A percentile compares a stretch with the other conserved stretches of the same genome.
Evolutionary conservation across 2,329 filamentous ascomycete genomes (phyloP).

Genomic region (Cladosporium sp.): DNA sequence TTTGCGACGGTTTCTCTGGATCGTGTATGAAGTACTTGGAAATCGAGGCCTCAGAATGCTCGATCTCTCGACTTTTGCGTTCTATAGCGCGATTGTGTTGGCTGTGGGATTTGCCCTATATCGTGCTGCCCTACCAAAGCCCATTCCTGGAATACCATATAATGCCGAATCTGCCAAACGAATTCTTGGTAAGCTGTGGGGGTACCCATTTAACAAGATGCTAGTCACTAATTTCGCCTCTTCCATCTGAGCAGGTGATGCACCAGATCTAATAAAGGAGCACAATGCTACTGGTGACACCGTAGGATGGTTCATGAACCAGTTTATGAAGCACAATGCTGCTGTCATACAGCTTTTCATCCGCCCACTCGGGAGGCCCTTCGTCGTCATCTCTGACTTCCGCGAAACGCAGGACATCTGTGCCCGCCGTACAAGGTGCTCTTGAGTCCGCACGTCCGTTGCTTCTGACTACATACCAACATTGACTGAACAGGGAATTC

Average conservation of each 20-base stretch:
- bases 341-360: slow-evolving; percentile 49
- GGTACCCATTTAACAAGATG: slow-evolving; percentile 8
- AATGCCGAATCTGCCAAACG: slow-evolving; percentile 33
- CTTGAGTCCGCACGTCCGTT: slow-evolving; percentile 39
- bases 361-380: slow-evolving; percentile 40
- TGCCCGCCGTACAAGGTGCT: slow-evolving; percentile 36
- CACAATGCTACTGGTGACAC: slow-evolving; percentile 29
- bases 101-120: neutral
- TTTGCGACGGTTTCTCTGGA: no score
- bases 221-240: no score
- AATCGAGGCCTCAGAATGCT: neutral
- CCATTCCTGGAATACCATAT: slow-evolving; percentile 46
- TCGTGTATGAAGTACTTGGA: no score
- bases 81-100: neutral
- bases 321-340: slow-evolving; percentile 26
- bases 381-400: slow-evolving; percentile 43
- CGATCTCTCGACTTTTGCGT: neutral
- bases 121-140: slow-evolving; percentile 34
- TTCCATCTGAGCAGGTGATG: no score
- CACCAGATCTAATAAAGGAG: slow-evolving; percentile 35
- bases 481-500: neutral
- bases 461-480: neutral
- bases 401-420: slow-evolving; percentile 45
- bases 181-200: slow-evolving; percentile 39
- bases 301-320: neutral